Base-by-base conservation (phyloP, 148 eudicot genomes). In the Chenopodium formosanum region DNA sequence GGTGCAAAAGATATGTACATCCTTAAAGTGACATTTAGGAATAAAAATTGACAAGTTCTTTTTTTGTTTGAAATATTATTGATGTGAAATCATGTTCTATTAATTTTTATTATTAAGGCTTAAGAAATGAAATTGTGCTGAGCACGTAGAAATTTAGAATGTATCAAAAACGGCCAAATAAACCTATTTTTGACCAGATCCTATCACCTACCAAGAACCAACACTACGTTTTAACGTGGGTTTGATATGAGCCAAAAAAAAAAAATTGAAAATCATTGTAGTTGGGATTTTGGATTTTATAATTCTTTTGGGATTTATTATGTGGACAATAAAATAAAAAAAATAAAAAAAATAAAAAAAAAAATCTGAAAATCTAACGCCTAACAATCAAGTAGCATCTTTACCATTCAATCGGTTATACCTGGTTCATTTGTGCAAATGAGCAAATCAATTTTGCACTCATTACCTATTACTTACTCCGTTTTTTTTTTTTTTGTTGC, bases 1-100 rank as follows among this genome's bases (percentile, higher is more conserved):
- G 0, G 9, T 20, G 23, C 9, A 9, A 7, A 52, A 66, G 11
- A 76, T 56, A 48, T 58, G 74, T 25, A 53, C 40, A 63, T 29
- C 53, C 25, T 75, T 68, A 22, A 74, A 56, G 44, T 73, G 82
- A 73, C 77, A 80, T 32, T 40, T 80, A 67, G 70, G 70, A 58
- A 75, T 34, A 50, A 7, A 23, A 20, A 44, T 72, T 60, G 82
- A 80, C 71, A 5, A 40, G 44, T 40, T n/a, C 1, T 44, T 37
- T 73, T n/a, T 46, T 44, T 20, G 22, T 72, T 23, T 44, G 23
- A 40, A 40, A 40, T 40, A 40, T 40, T 9, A 56, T 25, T 75
- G 73, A 80, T 76, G 81, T 77, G 83, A 81, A 82, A 31, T 22
- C 84, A 81, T 85, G 84, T 74, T 81, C 76, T 79, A 64, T 73